Percentiles rank a stretch among this genome's conserved stretches.
phyloP scores from a whole-genome alignment of 805 yeast genomes.

The Wickerhamomyces sydowiorum region DNA sequence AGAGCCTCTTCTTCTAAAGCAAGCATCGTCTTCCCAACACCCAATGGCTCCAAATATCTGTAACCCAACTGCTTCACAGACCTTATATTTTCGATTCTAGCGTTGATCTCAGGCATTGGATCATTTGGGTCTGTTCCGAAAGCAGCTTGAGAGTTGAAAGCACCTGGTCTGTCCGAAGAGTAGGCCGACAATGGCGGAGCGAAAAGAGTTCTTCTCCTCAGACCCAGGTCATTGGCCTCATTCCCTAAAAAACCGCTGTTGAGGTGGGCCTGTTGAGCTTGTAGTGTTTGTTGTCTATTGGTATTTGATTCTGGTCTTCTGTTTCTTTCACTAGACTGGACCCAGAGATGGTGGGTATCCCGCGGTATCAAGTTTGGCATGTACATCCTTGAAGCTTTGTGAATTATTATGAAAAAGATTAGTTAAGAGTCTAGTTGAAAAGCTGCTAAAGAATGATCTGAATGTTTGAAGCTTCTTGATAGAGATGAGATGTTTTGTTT shows the following conservation, averaged over 20 bases:
- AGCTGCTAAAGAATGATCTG: too few relatives aligned
- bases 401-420: neutral
- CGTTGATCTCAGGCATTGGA: neutral
- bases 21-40: conserved; percentile 49
- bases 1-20: conserved; percentile 27
- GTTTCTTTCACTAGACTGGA: conserved; percentile 3
- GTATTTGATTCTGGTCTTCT: conserved; percentile 2
- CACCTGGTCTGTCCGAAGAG: conserved; percentile 39
- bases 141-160: conserved; percentile 9
- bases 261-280: neutral
- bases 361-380: conserved; percentile 40
- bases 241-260: too few relatives aligned
- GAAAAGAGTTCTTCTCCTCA: conserved; percentile 12
- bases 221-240: conserved; percentile 1
- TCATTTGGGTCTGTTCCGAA: neutral
- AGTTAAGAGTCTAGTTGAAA: too few relatives aligned
- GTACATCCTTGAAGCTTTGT: conserved; percentile 29
- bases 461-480: neutral
- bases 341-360: conserved; percentile 42
- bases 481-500: neutral
- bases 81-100: conserved; percentile 15
- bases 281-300: conserved; percentile 7
- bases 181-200: conserved; percentile 55
- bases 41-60: conserved; percentile 49
- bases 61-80: conserved; percentile 41